Base-by-base conservation (phyloP, 768 basidiomycete genomes). In the Boletus insuetus region DNA sequence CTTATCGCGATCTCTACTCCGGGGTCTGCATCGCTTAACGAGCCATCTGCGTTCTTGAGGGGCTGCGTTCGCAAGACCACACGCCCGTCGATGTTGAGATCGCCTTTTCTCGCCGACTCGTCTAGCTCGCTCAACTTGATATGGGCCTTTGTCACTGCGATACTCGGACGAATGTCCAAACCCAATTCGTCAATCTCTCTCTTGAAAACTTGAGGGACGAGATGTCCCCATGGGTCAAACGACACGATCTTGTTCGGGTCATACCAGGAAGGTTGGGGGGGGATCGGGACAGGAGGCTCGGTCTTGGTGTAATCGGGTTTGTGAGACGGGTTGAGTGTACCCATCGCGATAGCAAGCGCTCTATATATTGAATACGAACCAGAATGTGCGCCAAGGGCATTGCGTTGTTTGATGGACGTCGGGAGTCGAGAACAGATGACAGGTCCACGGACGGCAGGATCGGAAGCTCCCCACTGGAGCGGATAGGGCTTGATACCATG, bases 291-390 rank as follows among this genome's bases (percentile, higher is more conserved):
- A 0, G 94, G 90, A 0, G 95, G 95, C 67, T 95, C 86, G 0
- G 93, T 94, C 66, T 83, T 78, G 42, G 79, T 76, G 71, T 88
- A 95, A 65, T 92, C 86, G 10, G 92, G 89, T 68, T 89, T 90
- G 73, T 91, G 89, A 1, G 82, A 77, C 0, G 89, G 90, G 29
- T 83, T 76, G 52, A 93, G 83, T 3, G 87, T 81, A 38, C 90
- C 89, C 82, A 96, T 89, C 9, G 94, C 96, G 67, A 97, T 94
- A 11, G 90, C 84, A 13, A 98, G 80, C 0, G 96, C 92, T 34
- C 94, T 86, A 71, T 97, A 98, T 73, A 97, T 94, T 14, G 90
- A 93, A 73, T 98, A 98, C 1, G 88, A 90, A 7, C 96, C 95
- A 0, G 86, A 87, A 69, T 97, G 94, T 0, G 96, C 94, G 11